Evolutionary conservation across 2,329 filamentous ascomycete species (phyloP), one percentile per base, ranked within the genome.

Genomic region (Botryotinia narcissicola): DNA sequence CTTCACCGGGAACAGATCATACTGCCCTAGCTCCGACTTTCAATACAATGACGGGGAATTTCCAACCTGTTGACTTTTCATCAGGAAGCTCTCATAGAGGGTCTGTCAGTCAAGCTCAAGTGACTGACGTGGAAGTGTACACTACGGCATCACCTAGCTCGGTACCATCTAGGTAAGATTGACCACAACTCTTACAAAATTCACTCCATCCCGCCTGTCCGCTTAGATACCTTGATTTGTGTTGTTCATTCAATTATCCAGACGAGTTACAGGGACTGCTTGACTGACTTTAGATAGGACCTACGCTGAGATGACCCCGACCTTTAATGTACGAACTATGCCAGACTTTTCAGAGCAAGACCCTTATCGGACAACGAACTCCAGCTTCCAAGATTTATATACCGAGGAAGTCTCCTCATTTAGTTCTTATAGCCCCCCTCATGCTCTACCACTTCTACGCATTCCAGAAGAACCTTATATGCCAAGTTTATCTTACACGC

Each of bases 401-500:
- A 60, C 51, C 7, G 74, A 75, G 32, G 66, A 72, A 51, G 70
- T 68, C 12, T 66, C 70, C 29, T 51, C 57, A 46, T 79, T 77
- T 54, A 16, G 73, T 16, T 75, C 73, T 32, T 78, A 78, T 70
- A 75, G 74, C 16, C 63, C 76, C 44, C 68, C 77, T 22, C 76
- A 73, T 18, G 40, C 51, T 29, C 74, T 80, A 18, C 78, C 78
- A 60, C 74, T 78, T 59, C 62, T 81, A 29, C 75, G 75, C 25
- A 80, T 81, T 35, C 79, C 79, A 5, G 79, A 80, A 66, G 79
- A 80, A 37, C 70, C 74, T 54, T 78, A 74, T 70, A 75, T 76
- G n/a, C 76, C 80, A n/a, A 74, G 75, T 22, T 69, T 79, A 12
- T 76, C 78, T 22, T 78, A 79, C 61, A 77, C 75, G 8, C 76